phyloP scores from a whole-genome alignment of 139 green algal species.

The Trebouxia sp. region DNA sequence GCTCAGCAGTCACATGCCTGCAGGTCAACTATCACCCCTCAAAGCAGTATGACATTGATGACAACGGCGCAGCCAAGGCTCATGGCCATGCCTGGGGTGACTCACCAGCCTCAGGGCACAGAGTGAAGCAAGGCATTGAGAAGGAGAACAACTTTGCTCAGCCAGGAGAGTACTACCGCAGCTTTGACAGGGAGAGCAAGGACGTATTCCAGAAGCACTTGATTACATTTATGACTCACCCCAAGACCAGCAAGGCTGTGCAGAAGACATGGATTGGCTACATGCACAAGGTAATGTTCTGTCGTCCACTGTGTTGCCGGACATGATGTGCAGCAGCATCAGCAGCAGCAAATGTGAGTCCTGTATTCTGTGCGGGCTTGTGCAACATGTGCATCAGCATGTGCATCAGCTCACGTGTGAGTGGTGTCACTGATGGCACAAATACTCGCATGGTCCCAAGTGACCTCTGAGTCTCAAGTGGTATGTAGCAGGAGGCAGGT shows the following conservation, averaged over 20 bases:
- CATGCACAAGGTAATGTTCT: constrained; percentile 37
- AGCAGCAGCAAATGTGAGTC: no score
- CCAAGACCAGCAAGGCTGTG: constrained; percentile 25
- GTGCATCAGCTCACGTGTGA: no score
- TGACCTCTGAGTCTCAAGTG: no score
- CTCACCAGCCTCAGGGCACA: neutral
- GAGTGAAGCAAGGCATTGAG: neutral
- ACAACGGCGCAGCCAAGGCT: neutral
- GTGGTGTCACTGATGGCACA: no score
- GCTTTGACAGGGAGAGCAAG: neutral
- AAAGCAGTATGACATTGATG: constrained; percentile 36
- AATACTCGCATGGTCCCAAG: no score
- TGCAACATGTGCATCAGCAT: no score
- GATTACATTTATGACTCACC: constrained; percentile 31
- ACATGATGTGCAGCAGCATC: no score
- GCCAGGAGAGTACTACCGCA: constrained; percentile 31
- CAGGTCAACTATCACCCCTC: constrained; percentile 42
- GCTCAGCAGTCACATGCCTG: no score
- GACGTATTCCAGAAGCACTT: constrained; percentile 43
- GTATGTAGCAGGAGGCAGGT: no score
- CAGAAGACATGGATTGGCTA: constrained; percentile 29
- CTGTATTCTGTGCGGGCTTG: no score
- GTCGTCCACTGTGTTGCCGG: no score
- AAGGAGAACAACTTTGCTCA: constrained; percentile 40
- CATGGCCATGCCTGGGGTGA: neutral